These are phyloP conservation scores for Gyrodon lividus DNA, from an alignment of 768 basidiomycete genomes.

Conservation along the genomic window DNA sequence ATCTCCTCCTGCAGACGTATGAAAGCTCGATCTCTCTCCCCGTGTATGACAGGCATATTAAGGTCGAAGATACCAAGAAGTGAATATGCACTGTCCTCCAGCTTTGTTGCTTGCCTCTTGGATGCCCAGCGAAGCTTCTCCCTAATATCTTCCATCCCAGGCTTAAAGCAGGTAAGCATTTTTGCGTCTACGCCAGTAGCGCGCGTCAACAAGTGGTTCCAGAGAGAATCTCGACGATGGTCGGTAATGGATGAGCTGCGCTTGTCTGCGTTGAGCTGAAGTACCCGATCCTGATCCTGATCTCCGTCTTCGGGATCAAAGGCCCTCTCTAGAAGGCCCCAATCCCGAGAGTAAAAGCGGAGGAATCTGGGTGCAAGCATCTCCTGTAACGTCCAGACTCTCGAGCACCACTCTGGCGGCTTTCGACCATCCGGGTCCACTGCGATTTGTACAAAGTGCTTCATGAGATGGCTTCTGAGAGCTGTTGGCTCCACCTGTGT, in stretches of 20 bases:
- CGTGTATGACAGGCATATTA: constrained; percentile 26
- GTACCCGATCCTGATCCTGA: constrained; percentile 10
- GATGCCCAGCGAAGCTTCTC: constrained; percentile 28
- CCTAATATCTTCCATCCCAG: constrained; percentile 17
- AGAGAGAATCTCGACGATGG: constrained; percentile 14
- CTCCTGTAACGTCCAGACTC: constrained; percentile 31
- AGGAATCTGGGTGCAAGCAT: constrained; percentile 25
- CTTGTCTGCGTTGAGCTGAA: constrained; percentile 17
- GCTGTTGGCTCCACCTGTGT: constrained; percentile 20
- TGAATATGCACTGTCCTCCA: constrained; percentile 32
- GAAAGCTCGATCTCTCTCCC: constrained; percentile 29
- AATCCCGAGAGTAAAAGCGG: constrained; percentile 27
- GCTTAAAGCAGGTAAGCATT: constrained; percentile 12
- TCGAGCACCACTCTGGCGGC: constrained; percentile 17
- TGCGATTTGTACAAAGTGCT: constrained; percentile 1
- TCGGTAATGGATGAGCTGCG: constrained; percentile 19
- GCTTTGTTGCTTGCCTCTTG: constrained; percentile 24
- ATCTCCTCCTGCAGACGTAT: constrained; percentile 28
- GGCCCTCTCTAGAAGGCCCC: constrained; percentile 25
- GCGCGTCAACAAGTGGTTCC: constrained; percentile 10
- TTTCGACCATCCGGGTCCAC: background rate
- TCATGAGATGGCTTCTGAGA: constrained; percentile 10
- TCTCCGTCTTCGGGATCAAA: constrained; percentile 17
- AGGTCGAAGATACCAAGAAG: constrained; percentile 31
- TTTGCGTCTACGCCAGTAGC: constrained; percentile 15